phyloP scores from a whole-genome alignment of 129 eudicot genomes.

The Heracleum sosnowskyi region DNA sequence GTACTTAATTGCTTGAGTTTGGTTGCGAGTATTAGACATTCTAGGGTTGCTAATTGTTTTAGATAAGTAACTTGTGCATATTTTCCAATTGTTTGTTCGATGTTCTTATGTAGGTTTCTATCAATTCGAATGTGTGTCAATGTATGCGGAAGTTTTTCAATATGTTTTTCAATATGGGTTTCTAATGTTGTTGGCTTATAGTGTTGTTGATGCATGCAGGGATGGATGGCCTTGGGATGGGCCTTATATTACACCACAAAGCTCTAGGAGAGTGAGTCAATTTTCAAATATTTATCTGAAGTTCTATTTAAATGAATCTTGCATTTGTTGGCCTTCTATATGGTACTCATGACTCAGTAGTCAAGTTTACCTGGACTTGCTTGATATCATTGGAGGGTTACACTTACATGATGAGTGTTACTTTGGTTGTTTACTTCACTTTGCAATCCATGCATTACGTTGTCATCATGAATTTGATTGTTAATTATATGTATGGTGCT shows the following conservation, averaged over 20 bases:
- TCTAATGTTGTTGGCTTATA: not conserved
- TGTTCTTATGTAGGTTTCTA: not conserved
- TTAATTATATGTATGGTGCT: not conserved
- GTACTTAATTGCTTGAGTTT: slow-evolving; percentile 21
- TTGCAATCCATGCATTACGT: not conserved
- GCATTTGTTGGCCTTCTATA: not conserved
- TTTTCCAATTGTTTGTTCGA: not conserved
- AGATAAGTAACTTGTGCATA: not conserved
- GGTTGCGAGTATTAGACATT: not conserved
- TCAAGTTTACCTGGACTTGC: not conserved
- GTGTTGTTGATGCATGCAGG: slow-evolving; percentile 28
- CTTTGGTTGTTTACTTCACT: not conserved
- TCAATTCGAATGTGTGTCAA: not conserved
- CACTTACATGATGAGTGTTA: not conserved
- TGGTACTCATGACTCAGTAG: not conserved
- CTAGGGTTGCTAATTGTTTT: not conserved
- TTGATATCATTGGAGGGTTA: not conserved
- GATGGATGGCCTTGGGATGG: slow-evolving; percentile 57
- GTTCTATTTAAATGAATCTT: not conserved
- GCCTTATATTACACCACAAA: slow-evolving; percentile 52
- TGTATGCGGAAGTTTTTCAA: not conserved
- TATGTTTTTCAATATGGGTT: not conserved
- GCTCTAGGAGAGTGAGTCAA: slow-evolving; percentile 51
- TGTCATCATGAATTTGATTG: not conserved
- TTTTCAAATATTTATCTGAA: not conserved